phyloP scores from a whole-genome alignment of 2,329 filamentous ascomycete species.

The Cyphellophora attinorum region DNA sequence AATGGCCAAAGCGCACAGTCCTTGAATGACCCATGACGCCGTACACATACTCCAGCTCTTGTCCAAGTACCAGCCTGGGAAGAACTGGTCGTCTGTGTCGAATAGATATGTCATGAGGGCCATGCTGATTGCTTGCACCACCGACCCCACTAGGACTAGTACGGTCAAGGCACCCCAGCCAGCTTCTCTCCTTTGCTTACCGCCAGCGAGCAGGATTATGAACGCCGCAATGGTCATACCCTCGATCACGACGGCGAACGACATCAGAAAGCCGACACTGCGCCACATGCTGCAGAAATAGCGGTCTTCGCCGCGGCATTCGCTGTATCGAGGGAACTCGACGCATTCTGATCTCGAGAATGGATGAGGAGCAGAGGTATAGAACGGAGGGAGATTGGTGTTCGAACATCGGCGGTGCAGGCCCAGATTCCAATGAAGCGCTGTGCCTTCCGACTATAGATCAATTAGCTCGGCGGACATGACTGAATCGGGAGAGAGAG shows the following conservation, averaged over 20 bases:
- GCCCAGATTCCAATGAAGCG: constrained; percentile 60
- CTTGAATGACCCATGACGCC: constrained; percentile 47
- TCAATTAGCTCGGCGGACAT: constrained; percentile 3
- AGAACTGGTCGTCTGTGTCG: constrained; percentile 75
- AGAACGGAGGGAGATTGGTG: constrained; percentile 29
- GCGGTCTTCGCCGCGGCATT: constrained; percentile 57
- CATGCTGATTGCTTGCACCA: constrained; percentile 68
- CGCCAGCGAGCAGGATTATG: constrained; percentile 64
- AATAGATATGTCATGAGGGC: constrained; percentile 75
- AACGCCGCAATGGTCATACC: constrained; percentile 74
- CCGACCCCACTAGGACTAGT: constrained; percentile 55
- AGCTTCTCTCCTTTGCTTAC: constrained; percentile 66
- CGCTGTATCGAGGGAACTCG: constrained; percentile 56
- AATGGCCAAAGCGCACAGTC: constrained; percentile 49
- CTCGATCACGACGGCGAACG: constrained; percentile 72
- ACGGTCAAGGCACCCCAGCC: constrained; percentile 71
- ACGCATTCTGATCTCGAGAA: constrained; percentile 43
- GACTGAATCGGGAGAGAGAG: too few species aligned
- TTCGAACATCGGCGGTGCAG: constrained; percentile 64
- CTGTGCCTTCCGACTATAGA: constrained; percentile 25
- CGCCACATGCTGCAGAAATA: constrained; percentile 91
- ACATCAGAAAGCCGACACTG: constrained; percentile 77
- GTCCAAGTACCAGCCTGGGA: constrained; percentile 70
- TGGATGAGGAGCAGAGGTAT: too few species aligned
- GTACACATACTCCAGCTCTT: constrained; percentile 67